Evolutionary conservation across 176 grass and related monocot species (phyloP), one percentile per base, ranked within the genome.

Genomic region (Olyra latifolia): DNA sequence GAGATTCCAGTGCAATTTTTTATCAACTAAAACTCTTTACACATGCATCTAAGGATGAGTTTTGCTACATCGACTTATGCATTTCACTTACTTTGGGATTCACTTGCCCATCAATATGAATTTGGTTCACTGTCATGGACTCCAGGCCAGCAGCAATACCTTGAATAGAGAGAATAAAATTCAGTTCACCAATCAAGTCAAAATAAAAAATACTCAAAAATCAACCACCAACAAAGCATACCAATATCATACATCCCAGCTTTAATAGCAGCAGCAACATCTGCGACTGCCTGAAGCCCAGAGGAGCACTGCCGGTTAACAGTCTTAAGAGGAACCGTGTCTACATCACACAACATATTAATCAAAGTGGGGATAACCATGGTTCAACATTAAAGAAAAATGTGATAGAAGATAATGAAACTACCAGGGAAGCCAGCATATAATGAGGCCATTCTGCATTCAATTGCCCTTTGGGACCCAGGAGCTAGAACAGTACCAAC

Each of bases 81-180:
- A 23, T 43, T 78, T 53, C 9, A 53, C 82, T 75, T 93, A 98
- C 92, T 86, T 89, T 95, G 59, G 92, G 96, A 80, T 98, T 98
- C 70, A 66, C 39, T 79, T 69, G 44, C 19, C 77, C 77, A 44
- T 66, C 70, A 63, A 72, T 47, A 70, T 16, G 5, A 76, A 89
- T 82, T 91, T 52, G 54, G 72, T 98, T 79, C 35, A 85, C 77
- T 27, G 90, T 93, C 90, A 95, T 99, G 12, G 92, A 95, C 88
- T 99, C 96, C 58, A 99, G 32, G 65, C 95, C 90, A 81, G 92
- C 90, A 78, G 90, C 96, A 88, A 99, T 91, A 87, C 96, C 96
- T 99, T 75, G 27, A 67, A 69, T 39, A 44, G 46, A 74, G 20
- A 71, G 8, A 79, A 84, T 16, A 60, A 32, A 82, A 87, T 2